Base-by-base conservation (phyloP, 2,329 filamentous ascomycete genomes). In the Calonectria hongkongensis region DNA sequence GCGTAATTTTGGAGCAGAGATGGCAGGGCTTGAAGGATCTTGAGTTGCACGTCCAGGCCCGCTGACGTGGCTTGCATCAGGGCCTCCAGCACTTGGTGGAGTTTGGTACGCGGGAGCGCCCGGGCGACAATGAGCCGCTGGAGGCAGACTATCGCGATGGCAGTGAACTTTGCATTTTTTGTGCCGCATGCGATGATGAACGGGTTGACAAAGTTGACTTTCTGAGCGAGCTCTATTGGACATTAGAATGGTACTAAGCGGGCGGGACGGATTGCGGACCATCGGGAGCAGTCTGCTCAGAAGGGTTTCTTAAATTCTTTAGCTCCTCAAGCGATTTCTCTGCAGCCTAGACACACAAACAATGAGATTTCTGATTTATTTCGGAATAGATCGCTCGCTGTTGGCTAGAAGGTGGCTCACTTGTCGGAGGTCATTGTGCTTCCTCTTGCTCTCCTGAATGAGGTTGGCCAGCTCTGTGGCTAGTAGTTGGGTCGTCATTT, bases 371-470 rank as follows among this genome's bases (percentile, higher is more conserved):
- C 39, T 5, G 25, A 8, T 48, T 18, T 27, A 7, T 51, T 33
- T 30, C 15, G 33, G 36, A 27, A 54, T 28, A 27, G 13, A 63
- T 43, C 54, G 18, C 39, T 16, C 3, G 47, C 41, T 54, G 16
- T 63, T 27, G 18, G 51, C 36, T 25, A 25, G 36, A 51, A 48
- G 48, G 43, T 27, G 70, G 84, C 89, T 80, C 86, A 93, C 94
- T 89, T 94, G 94, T 87, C 94, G 92, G 66, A 99, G 89, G 80
- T 98, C 97, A 78, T 94, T 92, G 84, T 98, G 94, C 86, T 98
- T 98, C 81, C 96, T 92, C 86, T 98, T 98, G 83, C 96, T 97
- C 87, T 99, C 97, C 85, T 97, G 95, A 80, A 98, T 93, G 83
- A 98, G 91, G 86, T 95, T 97, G 81, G 93, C 91, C 83, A 98